These are phyloP conservation scores for Sugiyamaella castrensis DNA, from an alignment of 1,139 yeast species.

Conservation along the genomic window DNA sequence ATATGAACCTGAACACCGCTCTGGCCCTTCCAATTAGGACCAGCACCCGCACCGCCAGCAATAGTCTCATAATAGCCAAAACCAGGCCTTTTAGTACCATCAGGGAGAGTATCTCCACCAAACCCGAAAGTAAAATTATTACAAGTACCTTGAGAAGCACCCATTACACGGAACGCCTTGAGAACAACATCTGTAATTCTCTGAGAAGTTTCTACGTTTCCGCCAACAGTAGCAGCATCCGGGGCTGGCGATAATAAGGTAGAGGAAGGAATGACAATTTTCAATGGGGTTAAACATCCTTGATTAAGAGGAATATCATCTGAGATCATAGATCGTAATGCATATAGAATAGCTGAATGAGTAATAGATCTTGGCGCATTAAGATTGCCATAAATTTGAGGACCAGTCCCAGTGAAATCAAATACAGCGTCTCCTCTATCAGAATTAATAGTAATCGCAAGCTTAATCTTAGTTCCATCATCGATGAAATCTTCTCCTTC, in stretches of 20 bases:
- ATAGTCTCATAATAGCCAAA: constrained; percentile 74
- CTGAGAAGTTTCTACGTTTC: constrained; percentile 85
- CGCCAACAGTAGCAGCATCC: constrained; percentile 86
- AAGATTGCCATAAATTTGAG: constrained; percentile 58
- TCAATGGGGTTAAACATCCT: constrained; percentile 74
- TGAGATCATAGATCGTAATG: constrained; percentile 68
- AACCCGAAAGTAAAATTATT: constrained; percentile 70
- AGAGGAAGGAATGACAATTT: constrained; percentile 63
- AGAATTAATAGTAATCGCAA: constrained; percentile 45
- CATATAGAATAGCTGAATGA: constrained; percentile 76
- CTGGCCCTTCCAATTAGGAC: constrained; percentile 59
- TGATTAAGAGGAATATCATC: constrained; percentile 81
- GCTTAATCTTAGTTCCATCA: constrained; percentile 55
- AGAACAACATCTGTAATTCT: constrained; percentile 76
- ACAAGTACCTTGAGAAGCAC: constrained; percentile 74
- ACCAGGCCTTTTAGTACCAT: constrained; percentile 41
- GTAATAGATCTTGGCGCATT: constrained; percentile 74
- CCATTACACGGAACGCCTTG: constrained; percentile 73
- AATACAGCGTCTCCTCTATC: constrained; percentile 50
- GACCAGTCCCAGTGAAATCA: constrained; percentile 61
- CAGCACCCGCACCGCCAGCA: constrained; percentile 73
- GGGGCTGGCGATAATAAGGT: constrained; percentile 66
- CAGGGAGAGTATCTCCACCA: constrained; percentile 38
- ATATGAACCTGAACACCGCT: constrained; percentile 67
- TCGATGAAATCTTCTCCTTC: constrained; percentile 55